Evolutionary conservation across 129 eudicot species (phyloP).

Genomic region (Saposhnikovia divaricata): DNA sequence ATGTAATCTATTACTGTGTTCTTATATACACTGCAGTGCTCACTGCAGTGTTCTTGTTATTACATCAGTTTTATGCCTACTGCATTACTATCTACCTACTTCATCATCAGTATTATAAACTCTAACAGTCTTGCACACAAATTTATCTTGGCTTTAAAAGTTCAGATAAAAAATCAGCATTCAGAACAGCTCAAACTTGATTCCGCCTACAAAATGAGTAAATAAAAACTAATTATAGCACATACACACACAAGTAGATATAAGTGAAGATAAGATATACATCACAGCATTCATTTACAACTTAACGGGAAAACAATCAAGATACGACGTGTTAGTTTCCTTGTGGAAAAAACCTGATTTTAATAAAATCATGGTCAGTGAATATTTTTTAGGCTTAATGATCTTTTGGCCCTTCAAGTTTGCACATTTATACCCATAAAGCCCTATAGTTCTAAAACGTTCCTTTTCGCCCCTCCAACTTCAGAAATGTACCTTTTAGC

Average conservation of each 20-base stretch:
- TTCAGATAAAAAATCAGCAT: not conserved
- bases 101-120: too few species aligned
- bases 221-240: not conserved
- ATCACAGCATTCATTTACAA: not conserved
- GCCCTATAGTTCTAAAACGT: too few species aligned
- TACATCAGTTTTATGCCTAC: too few species aligned
- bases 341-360: not conserved
- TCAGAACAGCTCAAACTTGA: not conserved
- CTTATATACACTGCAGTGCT: too few species aligned
- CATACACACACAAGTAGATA: not conserved
- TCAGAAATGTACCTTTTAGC: too few species aligned
- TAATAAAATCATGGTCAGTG: not conserved
- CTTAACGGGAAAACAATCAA: not conserved
- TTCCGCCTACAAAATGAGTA: not conserved
- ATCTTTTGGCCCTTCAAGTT: too few species aligned
- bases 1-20: too few species aligned
- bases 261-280: not conserved
- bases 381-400: too few species aligned
- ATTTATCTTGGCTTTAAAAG: not conserved
- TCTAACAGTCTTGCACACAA: not conserved
- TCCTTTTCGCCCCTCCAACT: too few species aligned
- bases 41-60: too few species aligned
- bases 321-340: not conserved
- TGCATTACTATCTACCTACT: too few species aligned
- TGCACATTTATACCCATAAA: too few species aligned